phyloP scores from a whole-genome alignment of 305 asterid species.

The Fraxinus baroniana region DNA sequence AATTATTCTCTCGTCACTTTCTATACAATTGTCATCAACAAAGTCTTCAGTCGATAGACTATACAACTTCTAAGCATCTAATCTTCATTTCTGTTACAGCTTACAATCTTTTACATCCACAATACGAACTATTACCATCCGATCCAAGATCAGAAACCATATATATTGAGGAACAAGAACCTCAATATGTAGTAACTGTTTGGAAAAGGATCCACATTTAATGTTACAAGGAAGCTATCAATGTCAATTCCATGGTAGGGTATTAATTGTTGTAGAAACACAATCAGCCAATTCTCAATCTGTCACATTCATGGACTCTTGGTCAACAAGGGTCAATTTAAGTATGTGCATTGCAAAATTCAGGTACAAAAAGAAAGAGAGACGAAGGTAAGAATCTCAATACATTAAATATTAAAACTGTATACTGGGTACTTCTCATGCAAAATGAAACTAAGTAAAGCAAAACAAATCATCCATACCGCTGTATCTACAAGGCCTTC shows the following conservation, averaged over 20 bases:
- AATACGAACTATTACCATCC: not conserved
- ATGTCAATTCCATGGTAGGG: not conserved
- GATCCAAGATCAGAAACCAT: not conserved
- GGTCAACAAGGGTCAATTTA: not conserved
- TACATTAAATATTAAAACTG: not conserved
- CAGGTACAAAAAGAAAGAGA: not conserved
- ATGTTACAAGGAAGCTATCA: not conserved
- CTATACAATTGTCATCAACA: not conserved
- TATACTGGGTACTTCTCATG: not conserved
- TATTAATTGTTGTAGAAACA: not conserved
- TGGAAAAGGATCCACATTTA: not conserved
- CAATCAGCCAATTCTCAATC: not conserved
- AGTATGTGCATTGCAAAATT: not conserved
- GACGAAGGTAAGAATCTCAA: not conserved
- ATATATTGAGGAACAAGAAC: not conserved
- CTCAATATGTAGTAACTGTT: not conserved
- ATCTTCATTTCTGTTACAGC: not conserved
- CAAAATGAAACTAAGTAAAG: not conserved
- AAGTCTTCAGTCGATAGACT: not conserved
- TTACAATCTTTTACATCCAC: not conserved
- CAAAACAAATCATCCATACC: conserved; percentile 51
- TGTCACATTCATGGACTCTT: not conserved
- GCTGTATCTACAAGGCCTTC: conserved; percentile 99
- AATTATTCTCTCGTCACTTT: too few relatives aligned
- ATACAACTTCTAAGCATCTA: not conserved